A percentile compares a stretch with the other conserved stretches of the same genome.
These are phyloP conservation scores for Desmodesmus armatus DNA, from an alignment of 139 green algal species.

Conservation along the genomic window DNA sequence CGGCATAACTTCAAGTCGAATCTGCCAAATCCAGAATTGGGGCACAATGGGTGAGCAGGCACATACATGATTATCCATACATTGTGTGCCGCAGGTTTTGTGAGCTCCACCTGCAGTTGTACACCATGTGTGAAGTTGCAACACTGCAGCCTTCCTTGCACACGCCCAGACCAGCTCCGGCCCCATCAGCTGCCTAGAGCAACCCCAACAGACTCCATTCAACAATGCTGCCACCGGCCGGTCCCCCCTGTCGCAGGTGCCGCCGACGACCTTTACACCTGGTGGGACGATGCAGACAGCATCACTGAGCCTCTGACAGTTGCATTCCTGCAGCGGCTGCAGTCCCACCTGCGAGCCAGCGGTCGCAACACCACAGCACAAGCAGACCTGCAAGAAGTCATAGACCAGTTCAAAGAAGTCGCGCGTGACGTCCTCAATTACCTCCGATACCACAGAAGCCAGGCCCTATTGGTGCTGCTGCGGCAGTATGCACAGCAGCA, in stretches of 20 bases:
- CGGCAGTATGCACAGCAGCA: background rate
- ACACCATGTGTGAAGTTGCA: no score
- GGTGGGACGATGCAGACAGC: background rate
- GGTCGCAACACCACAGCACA: background rate
- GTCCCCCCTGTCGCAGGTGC: background rate
- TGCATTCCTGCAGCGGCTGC: background rate
- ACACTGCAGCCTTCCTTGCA: background rate
- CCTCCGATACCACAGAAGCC: background rate
- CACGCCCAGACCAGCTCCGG: no score
- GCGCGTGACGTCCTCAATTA: conserved; percentile 1
- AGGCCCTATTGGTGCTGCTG: conserved; percentile 19
- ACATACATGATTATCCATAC: no score
- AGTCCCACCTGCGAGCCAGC: background rate
- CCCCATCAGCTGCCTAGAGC: no score
- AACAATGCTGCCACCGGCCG: no score
- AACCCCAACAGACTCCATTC: no score
- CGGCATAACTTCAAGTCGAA: no score
- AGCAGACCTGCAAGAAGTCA: background rate
- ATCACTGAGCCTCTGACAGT: conserved; percentile 10
- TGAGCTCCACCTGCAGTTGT: no score
- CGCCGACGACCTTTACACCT: background rate
- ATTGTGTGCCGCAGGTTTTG: no score
- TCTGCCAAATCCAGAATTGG: no score
- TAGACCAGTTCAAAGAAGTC: background rate
- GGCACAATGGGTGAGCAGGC: no score